These are phyloP conservation scores for Corinectria fuckeliana DNA, from an alignment of 2,329 filamentous ascomycete genomes.

Conservation along the genomic window DNA sequence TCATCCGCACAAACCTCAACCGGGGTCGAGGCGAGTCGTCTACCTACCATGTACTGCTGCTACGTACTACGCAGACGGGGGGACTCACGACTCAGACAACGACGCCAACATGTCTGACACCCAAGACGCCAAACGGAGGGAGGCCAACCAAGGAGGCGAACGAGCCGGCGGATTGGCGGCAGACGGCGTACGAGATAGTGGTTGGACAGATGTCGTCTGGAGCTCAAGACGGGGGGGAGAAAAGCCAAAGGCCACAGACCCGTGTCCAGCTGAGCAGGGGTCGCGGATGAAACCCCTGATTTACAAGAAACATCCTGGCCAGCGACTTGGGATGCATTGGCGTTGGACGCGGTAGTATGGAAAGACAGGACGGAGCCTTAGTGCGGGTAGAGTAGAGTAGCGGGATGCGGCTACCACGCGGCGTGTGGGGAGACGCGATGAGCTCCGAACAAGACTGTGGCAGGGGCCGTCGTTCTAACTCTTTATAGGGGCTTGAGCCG, in stretches of 20 bases:
- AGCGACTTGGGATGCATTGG: too few relatives aligned
- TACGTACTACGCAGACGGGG: background rate
- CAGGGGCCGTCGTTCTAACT: background rate
- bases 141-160: background rate
- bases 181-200: background rate
- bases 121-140: too few relatives aligned
- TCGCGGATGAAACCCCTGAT: background rate
- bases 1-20: background rate
- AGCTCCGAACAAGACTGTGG: background rate
- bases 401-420: slow-evolving; percentile 14
- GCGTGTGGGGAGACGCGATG: background rate
- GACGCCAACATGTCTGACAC: too few relatives aligned
- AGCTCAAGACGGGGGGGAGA: background rate
- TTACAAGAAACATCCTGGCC: too few relatives aligned
- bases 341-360: too few relatives aligned
- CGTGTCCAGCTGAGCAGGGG: slow-evolving; percentile 25
- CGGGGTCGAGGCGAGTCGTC: background rate
- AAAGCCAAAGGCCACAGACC: background rate
- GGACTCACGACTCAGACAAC: background rate
- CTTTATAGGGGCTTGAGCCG: background rate
- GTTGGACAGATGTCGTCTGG: slow-evolving; percentile 1
- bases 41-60: too few relatives aligned
- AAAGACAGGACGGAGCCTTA: background rate
- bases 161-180: background rate
- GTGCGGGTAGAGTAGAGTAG: slow-evolving; percentile 3